Percentiles rank a stretch among this genome's conserved stretches.
These are phyloP conservation scores for Verticillium dahliae DNA, from an alignment of 2,329 filamentous ascomycete genomes.

Conservation along the genomic window DNA sequence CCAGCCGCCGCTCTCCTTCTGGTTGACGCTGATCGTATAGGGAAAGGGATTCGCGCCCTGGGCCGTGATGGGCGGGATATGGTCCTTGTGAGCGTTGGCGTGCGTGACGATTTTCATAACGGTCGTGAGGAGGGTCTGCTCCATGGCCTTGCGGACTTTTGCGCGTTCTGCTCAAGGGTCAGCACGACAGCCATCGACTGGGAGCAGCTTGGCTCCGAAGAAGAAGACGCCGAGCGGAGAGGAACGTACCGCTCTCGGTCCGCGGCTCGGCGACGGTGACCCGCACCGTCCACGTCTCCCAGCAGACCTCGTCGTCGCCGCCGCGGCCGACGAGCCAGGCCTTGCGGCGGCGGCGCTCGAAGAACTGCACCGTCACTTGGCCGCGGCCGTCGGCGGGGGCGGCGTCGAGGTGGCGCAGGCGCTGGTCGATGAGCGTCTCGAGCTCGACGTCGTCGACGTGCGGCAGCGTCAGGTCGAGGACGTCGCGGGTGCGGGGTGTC, in stretches of 20 bases:
- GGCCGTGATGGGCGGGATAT: slow-evolving; percentile 94
- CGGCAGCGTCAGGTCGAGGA: slow-evolving; percentile 84
- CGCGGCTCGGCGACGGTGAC: slow-evolving; percentile 87
- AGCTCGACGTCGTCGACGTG: slow-evolving; percentile 86
- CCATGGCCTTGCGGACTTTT: slow-evolving; percentile 87
- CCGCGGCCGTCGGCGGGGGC: slow-evolving; percentile 57
- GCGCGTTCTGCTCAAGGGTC: slow-evolving; percentile 59
- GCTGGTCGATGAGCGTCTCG: slow-evolving; percentile 88
- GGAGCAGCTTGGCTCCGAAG: too few relatives aligned
- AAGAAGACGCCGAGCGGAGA: background rate
- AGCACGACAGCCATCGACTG: background rate
- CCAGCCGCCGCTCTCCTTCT: slow-evolving; percentile 72
- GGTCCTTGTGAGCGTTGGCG: slow-evolving; percentile 84
- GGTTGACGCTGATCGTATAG: slow-evolving; percentile 86
- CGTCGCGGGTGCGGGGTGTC: slow-evolving; percentile 74
- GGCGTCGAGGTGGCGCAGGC: slow-evolving; percentile 67
- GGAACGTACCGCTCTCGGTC: slow-evolving; percentile 71
- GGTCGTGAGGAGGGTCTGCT: slow-evolving; percentile 78
- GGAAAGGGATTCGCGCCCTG: slow-evolving; percentile 93
- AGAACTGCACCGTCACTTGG: slow-evolving; percentile 83
- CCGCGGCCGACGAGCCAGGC: slow-evolving; percentile 64
- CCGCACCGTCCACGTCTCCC: slow-evolving; percentile 93
- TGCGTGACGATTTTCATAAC: slow-evolving; percentile 85
- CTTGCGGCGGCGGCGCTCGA: slow-evolving; percentile 84
- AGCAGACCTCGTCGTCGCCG: slow-evolving; percentile 88